phyloP scores from a whole-genome alignment of 2,329 filamentous ascomycete species.

The Bipolaris bicolor region DNA sequence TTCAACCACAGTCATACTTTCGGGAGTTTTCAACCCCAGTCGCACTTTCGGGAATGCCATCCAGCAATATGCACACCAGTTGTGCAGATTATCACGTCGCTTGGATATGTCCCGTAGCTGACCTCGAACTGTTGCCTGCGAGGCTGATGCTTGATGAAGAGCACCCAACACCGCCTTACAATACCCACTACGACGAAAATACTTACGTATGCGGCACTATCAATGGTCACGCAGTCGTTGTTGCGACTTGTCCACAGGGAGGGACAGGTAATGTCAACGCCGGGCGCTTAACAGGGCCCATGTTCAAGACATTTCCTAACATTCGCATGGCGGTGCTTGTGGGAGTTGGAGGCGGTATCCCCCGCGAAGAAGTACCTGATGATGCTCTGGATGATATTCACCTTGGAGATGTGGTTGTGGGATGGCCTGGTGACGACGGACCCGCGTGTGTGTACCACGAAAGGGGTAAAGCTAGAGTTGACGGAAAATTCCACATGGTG shows the following conservation, averaged over 20 bases:
- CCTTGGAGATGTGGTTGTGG: background rate
- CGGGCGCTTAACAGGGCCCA: constrained; percentile 9
- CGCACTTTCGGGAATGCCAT: background rate
- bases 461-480: constrained; percentile 10
- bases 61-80: background rate
- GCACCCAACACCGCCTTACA: constrained; percentile 11
- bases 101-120: constrained; percentile 1
- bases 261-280: constrained; percentile 18
- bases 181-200: constrained; percentile 21
- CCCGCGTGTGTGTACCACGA: constrained; percentile 5
- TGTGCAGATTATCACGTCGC: background rate
- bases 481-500: constrained; percentile 15
- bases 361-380: background rate
- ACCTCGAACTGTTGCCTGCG: constrained; percentile 19
- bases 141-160: constrained; percentile 21
- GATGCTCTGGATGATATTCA: background rate
- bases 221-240: constrained; percentile 15
- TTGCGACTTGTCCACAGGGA: constrained; percentile 10
- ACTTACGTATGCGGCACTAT: constrained; percentile 15
- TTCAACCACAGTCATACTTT: background rate
- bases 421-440: background rate
- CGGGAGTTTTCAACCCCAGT: no score
- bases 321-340: constrained; percentile 19
- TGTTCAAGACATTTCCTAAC: constrained; percentile 20
- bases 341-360: constrained; percentile 20